Evolutionary conservation across 108 stramenopile species (phyloP).

Genomic region (Mayamaea pseudoterrestris): DNA sequence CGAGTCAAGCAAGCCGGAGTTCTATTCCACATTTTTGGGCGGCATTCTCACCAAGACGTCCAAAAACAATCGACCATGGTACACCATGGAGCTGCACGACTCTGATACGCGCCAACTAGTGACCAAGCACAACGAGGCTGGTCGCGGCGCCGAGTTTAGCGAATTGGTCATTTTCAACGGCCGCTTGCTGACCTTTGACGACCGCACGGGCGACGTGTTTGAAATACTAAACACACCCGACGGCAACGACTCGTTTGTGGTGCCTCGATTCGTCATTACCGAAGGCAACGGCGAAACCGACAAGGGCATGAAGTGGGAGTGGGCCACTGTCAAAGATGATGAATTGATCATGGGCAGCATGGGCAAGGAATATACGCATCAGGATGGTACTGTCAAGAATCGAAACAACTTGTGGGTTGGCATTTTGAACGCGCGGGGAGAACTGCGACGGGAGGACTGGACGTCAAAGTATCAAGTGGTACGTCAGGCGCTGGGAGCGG

Average conservation of each 20-base stretch:
- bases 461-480: conserved; percentile 67
- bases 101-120: conserved; percentile 31
- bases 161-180: conserved; percentile 80
- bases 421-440: conserved; percentile 57
- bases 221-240: conserved; percentile 66
- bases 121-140: conserved; percentile 89
- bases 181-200: conserved; percentile 82
- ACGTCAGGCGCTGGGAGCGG: conserved; percentile 57
- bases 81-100: conserved; percentile 42
- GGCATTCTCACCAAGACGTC: conserved; percentile 41
- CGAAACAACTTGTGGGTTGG: conserved; percentile 90
- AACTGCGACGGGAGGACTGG: conserved; percentile 73
- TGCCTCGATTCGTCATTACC: conserved; percentile 82
- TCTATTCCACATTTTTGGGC: conserved; percentile 51
- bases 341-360: conserved; percentile 82
- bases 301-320: conserved; percentile 95
- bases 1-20: conserved; percentile 38
- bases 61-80: conserved; percentile 19
- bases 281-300: conserved; percentile 91
- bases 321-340: conserved; percentile 88
- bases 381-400: conserved; percentile 70
- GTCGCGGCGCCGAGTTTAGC: conserved; percentile 87
- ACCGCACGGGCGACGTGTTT: conserved; percentile 94
- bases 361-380: conserved; percentile 88
- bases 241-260: conserved; percentile 56